Base-by-base conservation (phyloP, 345 rosid genomes). In the Pugionium cornutum region DNA sequence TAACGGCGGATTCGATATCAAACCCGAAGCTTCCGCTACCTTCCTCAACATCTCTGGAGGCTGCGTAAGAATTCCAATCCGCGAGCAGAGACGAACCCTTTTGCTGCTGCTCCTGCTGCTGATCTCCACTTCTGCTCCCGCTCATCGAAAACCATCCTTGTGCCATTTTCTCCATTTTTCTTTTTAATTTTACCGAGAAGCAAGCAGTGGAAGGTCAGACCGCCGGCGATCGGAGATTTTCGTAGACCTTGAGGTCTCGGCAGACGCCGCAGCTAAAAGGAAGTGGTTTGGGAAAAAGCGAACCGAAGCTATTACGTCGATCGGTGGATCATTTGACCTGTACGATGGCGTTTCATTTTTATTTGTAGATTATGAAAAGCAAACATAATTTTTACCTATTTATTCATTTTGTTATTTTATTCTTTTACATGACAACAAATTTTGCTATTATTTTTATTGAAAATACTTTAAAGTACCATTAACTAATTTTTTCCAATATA, bases 11-110 rank as follows among this genome's bases (percentile, higher is more conserved):
- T 82, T 86, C 96, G 44, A 91, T 79, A 74, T 88, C 96, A 64
- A 91, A 88, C 2, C 82, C 89, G 9, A 79, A 77, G 53, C 73
- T 79, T 37, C 76, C 77, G 26, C 78, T n/a, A 2, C 73, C 61
- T 25, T 67, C 71, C 25, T 79, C 87, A 1, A 75, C 81, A 42
- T 80, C 37, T 60, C 80, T 76, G 4, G 95, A 59, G 5, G 91
- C 77, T 35, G 95, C 81, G 72, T 90, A 91, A 1, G 96, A 77
- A 69, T 88, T 88, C 96, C 97, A 88, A 65, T 91, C 92, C 2
- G 87, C 82, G 30, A 88, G 80, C 6, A 88, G 77, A 53, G 96
- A 90, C 25, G 87, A 54, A 3, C 77, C 63, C 58, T 76, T 11
- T 62, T 75, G 76, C 50, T 54, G 62, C 58, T 69, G 80, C 35